Conservation (phyloP, 805 yeast species). For the Yueomyces sinensis region DNA sequence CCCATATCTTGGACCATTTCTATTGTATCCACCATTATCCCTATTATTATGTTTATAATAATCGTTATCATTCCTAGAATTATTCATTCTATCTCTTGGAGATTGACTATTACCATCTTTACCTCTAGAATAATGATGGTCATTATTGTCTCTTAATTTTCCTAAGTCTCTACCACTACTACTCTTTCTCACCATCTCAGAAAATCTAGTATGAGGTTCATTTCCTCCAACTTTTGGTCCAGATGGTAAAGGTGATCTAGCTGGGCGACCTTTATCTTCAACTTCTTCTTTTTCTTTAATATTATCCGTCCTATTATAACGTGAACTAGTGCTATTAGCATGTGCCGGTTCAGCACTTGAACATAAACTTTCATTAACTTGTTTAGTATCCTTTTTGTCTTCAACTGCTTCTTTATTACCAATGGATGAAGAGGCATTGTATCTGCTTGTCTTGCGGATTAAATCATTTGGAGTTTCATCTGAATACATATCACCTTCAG, state of each 20-base stretch:
- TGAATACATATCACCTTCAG: conserved; percentile 5
- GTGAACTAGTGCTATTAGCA: conserved; percentile 1
- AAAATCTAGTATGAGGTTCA: no score
- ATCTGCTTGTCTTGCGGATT: conserved; percentile 11
- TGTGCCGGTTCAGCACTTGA: not conserved
- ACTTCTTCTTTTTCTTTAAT: not conserved
- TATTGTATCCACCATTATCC: not conserved
- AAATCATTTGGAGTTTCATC: conserved; percentile 5
- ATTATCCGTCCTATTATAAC: not conserved
- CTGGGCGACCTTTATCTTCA: not conserved
- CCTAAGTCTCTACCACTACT: no score
- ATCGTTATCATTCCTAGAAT: no score
- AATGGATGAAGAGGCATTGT: conserved; percentile 1
- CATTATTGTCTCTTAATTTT: no score
- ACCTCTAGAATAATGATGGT: no score
- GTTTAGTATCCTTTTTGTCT: not conserved
- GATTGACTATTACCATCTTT: no score
- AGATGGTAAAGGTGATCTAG: not conserved
- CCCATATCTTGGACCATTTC: not conserved
- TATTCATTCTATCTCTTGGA: no score
- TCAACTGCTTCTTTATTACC: not conserved
- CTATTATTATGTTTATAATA: no score
- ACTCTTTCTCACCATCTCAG: no score
- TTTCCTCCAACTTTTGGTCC: no score
- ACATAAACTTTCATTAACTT: not conserved